phyloP scores from a whole-genome alignment of 2,329 filamentous ascomycete genomes.

The Pseudopithomyces chartarum region DNA sequence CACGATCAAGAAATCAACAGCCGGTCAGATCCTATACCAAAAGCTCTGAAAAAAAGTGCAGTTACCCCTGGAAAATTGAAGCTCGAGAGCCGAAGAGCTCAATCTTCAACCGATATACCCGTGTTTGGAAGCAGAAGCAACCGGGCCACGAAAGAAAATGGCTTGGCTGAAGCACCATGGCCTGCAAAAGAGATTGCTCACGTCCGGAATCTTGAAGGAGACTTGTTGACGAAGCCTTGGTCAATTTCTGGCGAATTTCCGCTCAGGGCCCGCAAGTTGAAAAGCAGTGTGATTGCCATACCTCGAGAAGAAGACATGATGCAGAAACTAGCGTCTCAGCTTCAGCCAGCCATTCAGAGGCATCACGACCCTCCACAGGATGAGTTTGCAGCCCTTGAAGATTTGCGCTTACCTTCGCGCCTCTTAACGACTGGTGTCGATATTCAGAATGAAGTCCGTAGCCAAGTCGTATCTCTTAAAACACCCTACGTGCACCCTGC shows the following conservation, averaged over 20 bases:
- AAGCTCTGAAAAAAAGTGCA: conserved; percentile 43
- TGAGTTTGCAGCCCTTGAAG: conserved; percentile 23
- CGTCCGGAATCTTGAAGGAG: conserved; percentile 33
- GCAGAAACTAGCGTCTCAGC: conserved; percentile 22
- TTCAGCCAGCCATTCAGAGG: conserved; percentile 13
- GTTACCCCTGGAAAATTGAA: conserved; percentile 55
- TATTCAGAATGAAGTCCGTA: conserved; percentile 46
- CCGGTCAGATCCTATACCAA: conserved; percentile 28
- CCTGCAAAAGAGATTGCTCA: conserved; percentile 65
- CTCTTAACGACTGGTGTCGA: conserved; percentile 44
- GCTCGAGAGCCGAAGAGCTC: conserved; percentile 34
- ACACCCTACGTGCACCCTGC: conserved; percentile 57
- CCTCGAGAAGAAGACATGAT: conserved; percentile 33
- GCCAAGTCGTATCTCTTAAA: conserved; percentile 18
- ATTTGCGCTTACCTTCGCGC: conserved; percentile 42
- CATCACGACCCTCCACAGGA: not conserved
- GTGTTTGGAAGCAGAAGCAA: conserved; percentile 28
- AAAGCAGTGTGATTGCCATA: conserved; percentile 40
- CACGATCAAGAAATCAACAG: conserved; percentile 13
- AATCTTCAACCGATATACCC: conserved; percentile 18
- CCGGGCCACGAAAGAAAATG: conserved; percentile 63
- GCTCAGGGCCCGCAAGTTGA: conserved; percentile 43
- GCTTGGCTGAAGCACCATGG: conserved; percentile 71
- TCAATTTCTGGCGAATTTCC: not conserved
- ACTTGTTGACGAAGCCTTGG: not conserved